phyloP scores from a whole-genome alignment of 2,329 filamentous ascomycete species.

The Massarina eburnea region DNA sequence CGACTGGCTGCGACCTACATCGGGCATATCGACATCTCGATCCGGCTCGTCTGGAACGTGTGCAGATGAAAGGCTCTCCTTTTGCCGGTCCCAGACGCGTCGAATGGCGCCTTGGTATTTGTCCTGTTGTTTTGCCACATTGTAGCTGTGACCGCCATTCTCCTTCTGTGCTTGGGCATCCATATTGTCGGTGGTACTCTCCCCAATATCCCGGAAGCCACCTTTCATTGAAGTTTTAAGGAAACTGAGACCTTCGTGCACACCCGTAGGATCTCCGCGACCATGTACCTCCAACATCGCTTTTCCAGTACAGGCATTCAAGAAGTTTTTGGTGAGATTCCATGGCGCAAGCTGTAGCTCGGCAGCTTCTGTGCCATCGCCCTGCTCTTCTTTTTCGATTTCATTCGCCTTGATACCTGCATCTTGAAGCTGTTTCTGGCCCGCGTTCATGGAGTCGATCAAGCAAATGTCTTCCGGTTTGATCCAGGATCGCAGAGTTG shows the following conservation, averaged over 20 bases:
- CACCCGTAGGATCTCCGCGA: slow-evolving; percentile 89
- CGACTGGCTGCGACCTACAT: slow-evolving; percentile 54
- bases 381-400: slow-evolving; percentile 64
- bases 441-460: slow-evolving; percentile 95
- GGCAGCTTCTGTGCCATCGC: slow-evolving; percentile 71
- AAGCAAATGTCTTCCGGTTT: slow-evolving; percentile 94
- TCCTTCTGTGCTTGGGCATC: slow-evolving; percentile 72
- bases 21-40: slow-evolving; percentile 60
- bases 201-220: slow-evolving; percentile 86
- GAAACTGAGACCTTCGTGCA: slow-evolving; percentile 93
- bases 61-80: slow-evolving; percentile 71
- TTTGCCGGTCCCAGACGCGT: slow-evolving; percentile 90
- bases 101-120: slow-evolving; percentile 90
- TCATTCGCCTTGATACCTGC: slow-evolving; percentile 76
- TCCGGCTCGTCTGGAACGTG: slow-evolving; percentile 76
- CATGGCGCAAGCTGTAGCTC: slow-evolving; percentile 92
- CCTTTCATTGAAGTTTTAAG: slow-evolving; percentile 99
- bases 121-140: slow-evolving; percentile 89
- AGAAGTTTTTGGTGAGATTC: slow-evolving; percentile 95
- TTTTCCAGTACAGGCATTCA: slow-evolving; percentile 90
- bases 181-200: slow-evolving; percentile 84
- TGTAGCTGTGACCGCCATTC: slow-evolving; percentile 89
- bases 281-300: slow-evolving; percentile 96
- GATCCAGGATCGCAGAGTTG: slow-evolving; percentile 81
- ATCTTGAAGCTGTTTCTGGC: slow-evolving; percentile 85